Evolutionary conservation across 23 red algal genomes (phyloP).

Genomic region (Gracilaria caudata): DNA sequence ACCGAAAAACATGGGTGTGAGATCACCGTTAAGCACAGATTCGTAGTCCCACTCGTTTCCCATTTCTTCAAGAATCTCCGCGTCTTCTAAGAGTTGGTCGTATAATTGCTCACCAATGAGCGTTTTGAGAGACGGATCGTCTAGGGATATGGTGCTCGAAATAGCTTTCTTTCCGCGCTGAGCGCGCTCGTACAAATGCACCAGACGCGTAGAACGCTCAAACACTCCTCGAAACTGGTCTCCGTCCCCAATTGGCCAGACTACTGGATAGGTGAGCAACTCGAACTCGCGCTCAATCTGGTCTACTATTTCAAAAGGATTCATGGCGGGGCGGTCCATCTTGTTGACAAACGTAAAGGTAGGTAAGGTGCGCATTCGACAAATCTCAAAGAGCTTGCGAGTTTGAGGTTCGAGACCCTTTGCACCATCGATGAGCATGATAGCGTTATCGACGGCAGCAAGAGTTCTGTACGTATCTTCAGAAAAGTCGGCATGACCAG

Average conservation of each 20-base stretch:
- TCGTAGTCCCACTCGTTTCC: conserved; percentile 69
- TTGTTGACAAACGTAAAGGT: conserved; percentile 92
- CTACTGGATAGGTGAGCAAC: conserved; percentile 64
- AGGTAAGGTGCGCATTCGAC: conserved; percentile 75
- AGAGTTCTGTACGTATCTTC: conserved; percentile 86
- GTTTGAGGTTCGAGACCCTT: conserved; percentile 88
- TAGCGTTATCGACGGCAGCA: conserved; percentile 77
- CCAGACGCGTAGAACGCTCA: conserved; percentile 66
- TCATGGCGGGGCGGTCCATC: conserved; percentile 90
- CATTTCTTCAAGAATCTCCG: conserved; percentile 72
- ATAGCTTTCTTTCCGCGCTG: conserved; percentile 64
- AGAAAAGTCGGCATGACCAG: conserved; percentile 83
- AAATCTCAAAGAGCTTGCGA: conserved; percentile 83
- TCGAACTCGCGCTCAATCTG: conserved; percentile 82
- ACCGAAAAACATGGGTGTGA: conserved; percentile 84
- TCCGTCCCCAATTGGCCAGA: conserved; percentile 89
- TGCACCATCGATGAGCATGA: conserved; percentile 87
- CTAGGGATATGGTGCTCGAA: conserved; percentile 26
- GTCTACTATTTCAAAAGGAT: conserved; percentile 80
- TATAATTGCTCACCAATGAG: conserved; percentile 51
- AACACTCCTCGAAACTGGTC: conserved; percentile 75
- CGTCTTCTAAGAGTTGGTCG: conserved; percentile 69
- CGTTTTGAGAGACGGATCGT: conserved; percentile 25
- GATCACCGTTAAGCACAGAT: conserved; percentile 57
- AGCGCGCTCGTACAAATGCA: conserved; percentile 69